Evolutionary conservation across 2,329 filamentous ascomycete genomes (phyloP), one percentile per base, ranked within the genome.

Genomic region (Colletotrichum orchidophilum): DNA sequence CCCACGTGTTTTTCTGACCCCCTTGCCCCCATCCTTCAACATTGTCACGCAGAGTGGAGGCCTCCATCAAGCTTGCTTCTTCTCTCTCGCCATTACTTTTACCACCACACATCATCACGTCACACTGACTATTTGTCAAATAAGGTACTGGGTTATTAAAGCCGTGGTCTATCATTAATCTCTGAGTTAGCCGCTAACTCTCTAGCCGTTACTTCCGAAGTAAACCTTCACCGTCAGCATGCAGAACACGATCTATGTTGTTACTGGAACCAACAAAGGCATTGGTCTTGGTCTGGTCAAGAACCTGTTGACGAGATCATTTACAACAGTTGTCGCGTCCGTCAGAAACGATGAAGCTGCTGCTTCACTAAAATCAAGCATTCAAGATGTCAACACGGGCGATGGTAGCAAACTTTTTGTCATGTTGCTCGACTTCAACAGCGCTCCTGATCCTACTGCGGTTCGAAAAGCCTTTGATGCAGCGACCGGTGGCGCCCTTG

Each of bases 291-390:
- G 82, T 1, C 75, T 85, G 5, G 72, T 82, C 31, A 75, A 75
- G 42, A 64, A 73, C 0, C 79, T 85, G 54, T 78, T 86, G 1
- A 80, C 85, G 35, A 87, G 87, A 24, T 83, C 87, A 73, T 88
- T 88, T 74, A 88, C 90, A 75, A 88, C 78, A 2, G 75, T 83
- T 55, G 76, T 84, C 24, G 82, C 80, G 2, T 80, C 79, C 1
- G 81, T 83, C 3, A 80, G 83, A 15, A 75, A 77, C 58, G 73
- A 77, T 3, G 39, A 72, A 13, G 63, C 75, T 2, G 49, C 72
- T 0, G 69, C 74, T 0, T 72, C 71, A 0, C 71, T 79, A 7
- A 61, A 73, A 5, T 18, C 64, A 1, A 27, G n/a, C 33, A 62
- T 78, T 4, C 73, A 73, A 5, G 29, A 63, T 0, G 72, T 81